Conservation (phyloP, 129 eudicot species). For the Tagetes erecta region DNA sequence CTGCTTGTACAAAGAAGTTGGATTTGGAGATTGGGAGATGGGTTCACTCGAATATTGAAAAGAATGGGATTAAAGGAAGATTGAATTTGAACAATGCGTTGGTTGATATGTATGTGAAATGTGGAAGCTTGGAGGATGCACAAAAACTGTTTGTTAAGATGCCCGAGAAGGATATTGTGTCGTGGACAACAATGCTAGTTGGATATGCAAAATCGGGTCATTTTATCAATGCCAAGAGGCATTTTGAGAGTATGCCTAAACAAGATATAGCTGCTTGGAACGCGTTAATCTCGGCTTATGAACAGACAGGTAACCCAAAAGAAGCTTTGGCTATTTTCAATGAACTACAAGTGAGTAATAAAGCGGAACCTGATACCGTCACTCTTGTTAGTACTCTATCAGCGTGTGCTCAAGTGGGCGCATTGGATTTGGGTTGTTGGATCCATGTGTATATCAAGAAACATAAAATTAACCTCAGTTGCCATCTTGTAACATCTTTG, state of each 20-base stretch:
- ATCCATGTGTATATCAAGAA: constrained; percentile 66
- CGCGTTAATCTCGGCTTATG: constrained; percentile 70
- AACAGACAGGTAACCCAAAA: constrained; percentile 61
- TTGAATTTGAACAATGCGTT: constrained; percentile 53
- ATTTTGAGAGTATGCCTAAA: constrained; percentile 51
- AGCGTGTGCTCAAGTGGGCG: constrained; percentile 77
- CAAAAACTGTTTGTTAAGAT: constrained; percentile 52
- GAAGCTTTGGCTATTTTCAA: constrained; percentile 69
- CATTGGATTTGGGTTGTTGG: constrained; percentile 63
- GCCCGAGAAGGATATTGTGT: constrained; percentile 57
- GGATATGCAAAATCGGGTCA: constrained; percentile 64
- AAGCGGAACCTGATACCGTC: constrained; percentile 52
- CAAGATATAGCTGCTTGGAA: constrained; percentile 79
- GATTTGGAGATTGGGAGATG: constrained; percentile 55
- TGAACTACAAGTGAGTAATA: constrained; percentile 49
- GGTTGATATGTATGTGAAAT: constrained; percentile 76
- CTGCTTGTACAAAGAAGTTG: constrained; percentile 59
- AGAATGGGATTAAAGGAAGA: constrained; percentile 39
- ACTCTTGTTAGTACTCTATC: constrained; percentile 59
- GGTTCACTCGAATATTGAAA: constrained; percentile 52
- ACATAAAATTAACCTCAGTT: constrained; percentile 41
- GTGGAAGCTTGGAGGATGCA: constrained; percentile 63
- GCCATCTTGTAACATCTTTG: constrained; percentile 52
- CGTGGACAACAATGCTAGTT: constrained; percentile 72
- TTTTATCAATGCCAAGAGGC: constrained; percentile 47